Evolutionary conservation across 225 moss, liverwort and hornwort genomes (phyloP).

Genomic region (Antitrichia curtipendula): DNA sequence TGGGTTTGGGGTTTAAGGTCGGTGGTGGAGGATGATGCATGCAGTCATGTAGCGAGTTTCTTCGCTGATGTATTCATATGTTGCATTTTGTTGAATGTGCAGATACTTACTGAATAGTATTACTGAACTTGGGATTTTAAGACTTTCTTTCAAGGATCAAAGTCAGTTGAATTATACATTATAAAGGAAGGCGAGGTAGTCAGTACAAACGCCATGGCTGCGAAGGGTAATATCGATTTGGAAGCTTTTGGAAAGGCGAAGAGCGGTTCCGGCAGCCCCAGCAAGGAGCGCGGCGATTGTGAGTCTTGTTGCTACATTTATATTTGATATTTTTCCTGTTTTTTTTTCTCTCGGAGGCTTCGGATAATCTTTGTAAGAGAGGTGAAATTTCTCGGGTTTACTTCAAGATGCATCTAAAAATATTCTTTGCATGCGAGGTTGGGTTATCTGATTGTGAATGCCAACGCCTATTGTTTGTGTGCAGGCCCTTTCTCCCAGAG

Average conservation of each 20-base stretch:
- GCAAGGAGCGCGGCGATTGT: conserved; percentile 77
- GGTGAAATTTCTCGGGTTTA: neutral
- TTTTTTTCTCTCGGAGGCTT: neutral
- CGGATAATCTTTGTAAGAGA: neutral
- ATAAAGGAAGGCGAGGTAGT: neutral
- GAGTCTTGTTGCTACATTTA: neutral
- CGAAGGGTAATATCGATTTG: conserved; percentile 19
- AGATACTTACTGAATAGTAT: neutral
- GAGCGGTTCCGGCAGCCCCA: conserved; percentile 63
- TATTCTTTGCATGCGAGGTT: neutral
- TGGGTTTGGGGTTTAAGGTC: neutral
- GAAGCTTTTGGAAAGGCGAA: conserved; percentile 91
- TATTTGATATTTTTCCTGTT: neutral
- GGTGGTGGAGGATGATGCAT: neutral
- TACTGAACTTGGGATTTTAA: neutral
- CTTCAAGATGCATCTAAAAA: no score
- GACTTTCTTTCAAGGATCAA: neutral
- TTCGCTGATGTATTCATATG: neutral
- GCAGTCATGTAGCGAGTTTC: neutral
- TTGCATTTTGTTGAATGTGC: neutral
- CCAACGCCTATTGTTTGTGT: neutral
- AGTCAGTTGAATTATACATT: neutral
- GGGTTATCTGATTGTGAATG: neutral
- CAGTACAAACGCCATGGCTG: conserved; percentile 11
- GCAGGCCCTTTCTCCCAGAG: conserved; percentile 85